Conservation (phyloP, 2,329 filamentous ascomycete genomes). For the Lachnellula arida region DNA sequence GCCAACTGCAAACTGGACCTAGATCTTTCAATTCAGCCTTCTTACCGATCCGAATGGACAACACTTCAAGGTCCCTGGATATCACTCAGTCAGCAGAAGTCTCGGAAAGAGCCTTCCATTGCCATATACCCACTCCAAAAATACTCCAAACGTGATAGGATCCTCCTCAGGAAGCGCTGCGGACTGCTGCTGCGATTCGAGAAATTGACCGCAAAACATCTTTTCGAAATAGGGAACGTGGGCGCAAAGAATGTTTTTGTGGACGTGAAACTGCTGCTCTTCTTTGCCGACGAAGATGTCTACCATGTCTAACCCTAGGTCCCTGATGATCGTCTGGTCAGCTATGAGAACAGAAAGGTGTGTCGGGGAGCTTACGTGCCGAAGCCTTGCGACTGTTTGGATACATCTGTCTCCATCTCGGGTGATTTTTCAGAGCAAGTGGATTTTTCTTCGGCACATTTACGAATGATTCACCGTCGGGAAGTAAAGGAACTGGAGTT, state of each 20-base stretch:
- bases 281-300: slow-evolving; percentile 5
- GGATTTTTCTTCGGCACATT: no score
- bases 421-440: no score
- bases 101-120: background rate
- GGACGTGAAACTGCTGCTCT: background rate
- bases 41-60: no score
- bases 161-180: slow-evolving; percentile 14
- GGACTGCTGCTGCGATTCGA: slow-evolving; percentile 7
- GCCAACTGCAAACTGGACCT: no score
- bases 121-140: slow-evolving; percentile 16
- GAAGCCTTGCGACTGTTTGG: background rate
- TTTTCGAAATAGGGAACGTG: slow-evolving; percentile 15
- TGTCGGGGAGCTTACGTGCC: slow-evolving; percentile 1
- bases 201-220: slow-evolving; percentile 16
- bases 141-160: slow-evolving; percentile 10
- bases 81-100: no score
- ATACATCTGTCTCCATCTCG: no score
- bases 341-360: background rate
- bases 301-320: background rate
- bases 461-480: no score
- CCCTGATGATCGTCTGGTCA: slow-evolving; percentile 9
- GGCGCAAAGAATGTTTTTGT: slow-evolving; percentile 10
- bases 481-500: no score
- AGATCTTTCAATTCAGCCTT: no score
- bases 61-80: no score